Conservation (phyloP, 2,329 filamentous ascomycete genomes). For the Aspergillus aculeatinus region DNA sequence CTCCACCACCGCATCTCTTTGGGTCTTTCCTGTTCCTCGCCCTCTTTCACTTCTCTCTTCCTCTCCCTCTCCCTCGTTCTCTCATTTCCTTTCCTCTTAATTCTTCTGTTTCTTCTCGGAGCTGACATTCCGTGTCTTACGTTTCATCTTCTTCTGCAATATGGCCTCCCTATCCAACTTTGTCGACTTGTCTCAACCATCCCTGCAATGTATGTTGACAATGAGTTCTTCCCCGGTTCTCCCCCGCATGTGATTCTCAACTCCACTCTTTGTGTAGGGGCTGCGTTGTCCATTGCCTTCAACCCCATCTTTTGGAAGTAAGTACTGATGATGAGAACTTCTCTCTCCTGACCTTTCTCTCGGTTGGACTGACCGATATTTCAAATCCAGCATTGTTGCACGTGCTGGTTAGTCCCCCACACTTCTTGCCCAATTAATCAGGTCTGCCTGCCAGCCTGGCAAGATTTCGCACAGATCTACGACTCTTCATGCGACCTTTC, state of each 20-base stretch:
- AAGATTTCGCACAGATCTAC: not conserved
- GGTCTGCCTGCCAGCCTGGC: not conserved
- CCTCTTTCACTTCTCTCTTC: not conserved
- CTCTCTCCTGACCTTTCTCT: not conserved
- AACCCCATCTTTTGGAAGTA: conserved; percentile 99
- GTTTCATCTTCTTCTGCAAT: conserved; percentile 8
- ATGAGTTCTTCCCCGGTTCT: not conserved
- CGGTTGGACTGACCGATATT: conserved; percentile 14
- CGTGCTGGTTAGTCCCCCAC: conserved; percentile 63
- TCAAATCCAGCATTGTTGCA: conserved; percentile 67
- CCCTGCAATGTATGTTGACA: conserved; percentile 59
- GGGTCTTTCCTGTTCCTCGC: not conserved
- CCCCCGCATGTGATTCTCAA: conserved; percentile 31
- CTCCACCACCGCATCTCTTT: not conserved
- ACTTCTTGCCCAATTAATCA: not conserved
- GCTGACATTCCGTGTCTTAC: conserved; percentile 2
- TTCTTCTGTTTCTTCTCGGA: conserved; percentile 4
- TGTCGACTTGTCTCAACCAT: conserved; percentile 66
- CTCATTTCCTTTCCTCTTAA: conserved; percentile 15
- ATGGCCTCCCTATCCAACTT: conserved; percentile 41
- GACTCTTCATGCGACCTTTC: not conserved
- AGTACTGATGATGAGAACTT: conserved; percentile 41
- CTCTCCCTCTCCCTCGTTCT: not conserved
- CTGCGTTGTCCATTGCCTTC: conserved; percentile 79
- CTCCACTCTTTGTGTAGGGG: conserved; percentile 56